Percentiles rank a stretch among this genome's conserved stretches.
Evolutionary conservation across 495 filamentous ascomycete species (phyloP).

Genomic region (Acidomyces sp.): DNA sequence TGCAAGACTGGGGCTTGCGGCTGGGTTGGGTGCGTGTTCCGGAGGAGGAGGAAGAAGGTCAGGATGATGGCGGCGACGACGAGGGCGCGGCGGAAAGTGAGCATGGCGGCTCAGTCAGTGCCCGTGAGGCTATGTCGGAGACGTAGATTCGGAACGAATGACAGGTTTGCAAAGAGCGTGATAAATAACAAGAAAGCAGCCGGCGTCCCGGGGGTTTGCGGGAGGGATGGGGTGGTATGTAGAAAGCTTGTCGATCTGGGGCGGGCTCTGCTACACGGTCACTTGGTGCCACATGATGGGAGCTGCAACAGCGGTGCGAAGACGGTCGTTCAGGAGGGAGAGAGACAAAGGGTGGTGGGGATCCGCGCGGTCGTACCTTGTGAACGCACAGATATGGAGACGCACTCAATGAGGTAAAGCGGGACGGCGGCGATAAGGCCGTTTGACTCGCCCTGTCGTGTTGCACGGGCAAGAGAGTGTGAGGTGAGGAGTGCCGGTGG

Average conservation of each 20-base stretch:
- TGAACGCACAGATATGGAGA: background rate
- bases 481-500: too few species aligned
- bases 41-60: conserved; percentile 56
- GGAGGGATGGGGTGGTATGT: too few species aligned
- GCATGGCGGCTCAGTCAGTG: conserved; percentile 18
- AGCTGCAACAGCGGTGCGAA: background rate
- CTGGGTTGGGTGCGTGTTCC: conserved; percentile 40
- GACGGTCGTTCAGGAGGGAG: background rate
- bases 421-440: background rate
- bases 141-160: too few species aligned
- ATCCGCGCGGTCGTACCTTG: background rate
- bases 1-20: conserved; percentile 18
- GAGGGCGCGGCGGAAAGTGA: conserved; percentile 62
- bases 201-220: too few species aligned
- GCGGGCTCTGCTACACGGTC: too few species aligned
- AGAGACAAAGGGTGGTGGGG: background rate
- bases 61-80: conserved; percentile 55
- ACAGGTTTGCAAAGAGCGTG: background rate
- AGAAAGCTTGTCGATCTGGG: too few species aligned
- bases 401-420: background rate
- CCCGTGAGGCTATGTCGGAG: too few species aligned
- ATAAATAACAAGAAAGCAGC: too few species aligned
- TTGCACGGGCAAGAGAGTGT: too few species aligned
- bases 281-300: too few species aligned
- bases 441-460: too few species aligned